phyloP scores from a whole-genome alignment of 345 rosid species.

The Noccaea bulbosa region DNA sequence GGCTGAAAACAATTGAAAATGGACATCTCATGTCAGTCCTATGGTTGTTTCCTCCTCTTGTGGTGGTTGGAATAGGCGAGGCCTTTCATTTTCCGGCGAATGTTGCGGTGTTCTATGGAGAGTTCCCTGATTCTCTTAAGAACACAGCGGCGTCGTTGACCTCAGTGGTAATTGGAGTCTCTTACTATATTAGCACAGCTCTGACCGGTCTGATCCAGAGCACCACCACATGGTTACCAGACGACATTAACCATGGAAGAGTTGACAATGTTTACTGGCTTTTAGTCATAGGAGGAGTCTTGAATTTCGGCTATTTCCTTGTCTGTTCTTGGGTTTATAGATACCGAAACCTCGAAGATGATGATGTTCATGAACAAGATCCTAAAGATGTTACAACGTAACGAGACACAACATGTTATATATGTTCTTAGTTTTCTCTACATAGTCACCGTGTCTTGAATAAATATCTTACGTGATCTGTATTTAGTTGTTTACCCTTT shows the following conservation, averaged over 20 bases:
- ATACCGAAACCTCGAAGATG: constrained; percentile 37
- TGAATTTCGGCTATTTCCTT: constrained; percentile 53
- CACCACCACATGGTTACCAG: constrained; percentile 54
- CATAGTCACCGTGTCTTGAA: no score
- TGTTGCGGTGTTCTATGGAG: constrained; percentile 51
- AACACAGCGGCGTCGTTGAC: constrained; percentile 58
- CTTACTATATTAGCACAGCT: constrained; percentile 50
- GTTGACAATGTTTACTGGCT: constrained; percentile 55
- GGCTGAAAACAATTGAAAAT: constrained; percentile 41
- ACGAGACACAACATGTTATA: neutral
- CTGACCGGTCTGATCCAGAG: constrained; percentile 46
- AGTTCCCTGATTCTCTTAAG: constrained; percentile 50
- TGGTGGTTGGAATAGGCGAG: constrained; percentile 54
- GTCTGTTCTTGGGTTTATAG: constrained; percentile 44
- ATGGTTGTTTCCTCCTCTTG: constrained; percentile 55
- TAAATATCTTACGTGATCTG: neutral
- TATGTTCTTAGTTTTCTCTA: neutral
- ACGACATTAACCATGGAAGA: constrained; percentile 56
- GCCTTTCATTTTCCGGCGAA: constrained; percentile 60
- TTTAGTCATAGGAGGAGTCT: constrained; percentile 36
- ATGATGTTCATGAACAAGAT: constrained; percentile 1
- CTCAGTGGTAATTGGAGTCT: constrained; percentile 46
- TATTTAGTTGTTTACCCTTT: no score
- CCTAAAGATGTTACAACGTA: constrained; percentile 6
- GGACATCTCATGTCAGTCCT: constrained; percentile 46